Conservation (phyloP, 148 eudicot genomes). For the Vaccinium vitisidaea region DNA sequence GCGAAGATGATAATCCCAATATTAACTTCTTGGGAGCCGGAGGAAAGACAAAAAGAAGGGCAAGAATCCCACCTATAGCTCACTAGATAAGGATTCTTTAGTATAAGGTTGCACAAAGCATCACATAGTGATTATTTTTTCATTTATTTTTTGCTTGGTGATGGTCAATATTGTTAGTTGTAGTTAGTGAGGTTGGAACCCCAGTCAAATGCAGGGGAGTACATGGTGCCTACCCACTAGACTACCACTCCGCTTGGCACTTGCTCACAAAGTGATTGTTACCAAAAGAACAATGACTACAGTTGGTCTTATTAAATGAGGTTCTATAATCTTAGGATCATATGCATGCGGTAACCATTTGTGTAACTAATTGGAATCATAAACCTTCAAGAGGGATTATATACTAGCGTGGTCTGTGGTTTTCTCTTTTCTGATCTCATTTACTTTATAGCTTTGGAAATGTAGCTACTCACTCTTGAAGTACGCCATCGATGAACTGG, state of each 20-base stretch:
- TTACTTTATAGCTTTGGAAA: neutral
- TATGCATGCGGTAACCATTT: neutral
- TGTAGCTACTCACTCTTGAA: neutral
- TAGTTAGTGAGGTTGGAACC: no score
- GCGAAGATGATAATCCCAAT: neutral
- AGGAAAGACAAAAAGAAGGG: neutral
- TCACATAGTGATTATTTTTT: neutral
- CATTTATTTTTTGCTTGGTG: no score
- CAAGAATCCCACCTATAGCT: neutral
- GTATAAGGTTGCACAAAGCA: neutral
- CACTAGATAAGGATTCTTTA: neutral
- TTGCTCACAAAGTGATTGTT: neutral
- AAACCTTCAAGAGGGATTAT: neutral
- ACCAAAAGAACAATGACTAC: neutral
- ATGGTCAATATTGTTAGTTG: no score
- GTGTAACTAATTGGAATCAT: neutral
- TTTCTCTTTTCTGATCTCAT: neutral
- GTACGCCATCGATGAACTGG: neutral
- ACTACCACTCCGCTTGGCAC: no score
- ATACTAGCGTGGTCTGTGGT: neutral
- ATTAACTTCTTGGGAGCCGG: neutral
- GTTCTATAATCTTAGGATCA: neutral
- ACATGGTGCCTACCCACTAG: no score
- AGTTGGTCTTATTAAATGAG: neutral
- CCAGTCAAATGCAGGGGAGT: no score